Evolutionary conservation across 768 basidiomycete species (phyloP), one percentile per base, ranked within the genome.

Genomic region (Coprinellus micaceus): DNA sequence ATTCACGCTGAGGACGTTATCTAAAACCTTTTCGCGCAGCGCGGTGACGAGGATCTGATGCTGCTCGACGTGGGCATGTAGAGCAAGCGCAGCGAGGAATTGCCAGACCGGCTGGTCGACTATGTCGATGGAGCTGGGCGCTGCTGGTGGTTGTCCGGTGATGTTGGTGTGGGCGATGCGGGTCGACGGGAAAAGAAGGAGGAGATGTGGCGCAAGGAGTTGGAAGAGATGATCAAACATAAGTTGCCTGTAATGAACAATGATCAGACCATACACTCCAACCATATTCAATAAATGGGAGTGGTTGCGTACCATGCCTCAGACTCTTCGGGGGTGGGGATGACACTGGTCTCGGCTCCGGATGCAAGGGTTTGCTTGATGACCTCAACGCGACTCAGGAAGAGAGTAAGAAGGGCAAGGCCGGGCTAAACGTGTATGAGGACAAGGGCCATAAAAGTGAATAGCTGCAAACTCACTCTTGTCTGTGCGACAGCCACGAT

Each of bases 21-120:
- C 93, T 45, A 98, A 78, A 39, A 98, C 89, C 75, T 97, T 95
- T 67, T 98, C 96, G 56, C 94, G 85, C 44, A 98, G 76, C 26
- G 86, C 78, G 19, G 85, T 82, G 30, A 99, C 95, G 46, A 99
- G 80, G 44, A 84, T 75, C 60, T 91, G 89, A 68, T 98, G 96
- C 69, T 99, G 93, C 61, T 93, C 88, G 41, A 84, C 77, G 47
- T 83, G 82, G 12, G 93, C 90, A 61, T 89, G 88, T 39, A 95
- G 78, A 2, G 94, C 95, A 49, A 98, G 73, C 1, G 92, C 86
- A 6, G 94, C 91, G 33, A 97, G 81, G 78, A 94, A 91, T 67
- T 91, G 88, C 94, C 94, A 97, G n/a, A 93, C 90, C 13, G 89
- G 91, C 69, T 91, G 89, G 71, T 96, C 93, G 53, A 89, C 78